Evolutionary conservation across 2,329 filamentous ascomycete genomes (phyloP).

Genomic region (Diaporthe aspalathi): DNA sequence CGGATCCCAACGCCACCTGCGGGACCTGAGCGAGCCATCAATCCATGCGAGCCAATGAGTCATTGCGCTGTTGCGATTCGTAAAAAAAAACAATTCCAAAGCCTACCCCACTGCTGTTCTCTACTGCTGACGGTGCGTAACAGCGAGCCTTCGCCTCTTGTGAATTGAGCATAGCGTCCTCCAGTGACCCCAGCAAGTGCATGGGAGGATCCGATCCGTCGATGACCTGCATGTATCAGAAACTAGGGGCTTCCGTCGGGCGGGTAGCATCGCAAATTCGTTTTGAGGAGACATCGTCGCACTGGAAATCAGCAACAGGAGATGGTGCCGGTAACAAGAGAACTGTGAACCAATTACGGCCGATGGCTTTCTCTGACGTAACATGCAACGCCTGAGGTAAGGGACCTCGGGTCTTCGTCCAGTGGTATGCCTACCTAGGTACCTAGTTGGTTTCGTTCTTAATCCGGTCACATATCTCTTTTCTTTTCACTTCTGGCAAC

Average conservation of each 20-base stretch:
- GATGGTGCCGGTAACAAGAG: too few species aligned
- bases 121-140: not conserved
- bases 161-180: not conserved
- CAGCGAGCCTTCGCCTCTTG: not conserved
- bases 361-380: too few species aligned
- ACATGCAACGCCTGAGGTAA: too few species aligned
- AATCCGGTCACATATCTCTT: too few species aligned
- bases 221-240: not conserved
- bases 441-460: too few species aligned
- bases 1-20: not conserved
- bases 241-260: not conserved
- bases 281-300: not conserved
- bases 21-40: not conserved
- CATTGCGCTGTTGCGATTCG: not conserved
- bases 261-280: not conserved
- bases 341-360: too few species aligned
- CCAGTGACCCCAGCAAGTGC: not conserved
- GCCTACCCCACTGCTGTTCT: not conserved
- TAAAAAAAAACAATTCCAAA: not conserved
- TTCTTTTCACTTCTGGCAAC: too few species aligned
- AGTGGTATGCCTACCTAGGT: too few species aligned
- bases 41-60: not conserved
- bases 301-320: not conserved
- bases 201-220: not conserved
- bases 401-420: too few species aligned